Conservation (phyloP, 1,139 yeast genomes). For the Saccharomycopsis hybrid region DNA sequence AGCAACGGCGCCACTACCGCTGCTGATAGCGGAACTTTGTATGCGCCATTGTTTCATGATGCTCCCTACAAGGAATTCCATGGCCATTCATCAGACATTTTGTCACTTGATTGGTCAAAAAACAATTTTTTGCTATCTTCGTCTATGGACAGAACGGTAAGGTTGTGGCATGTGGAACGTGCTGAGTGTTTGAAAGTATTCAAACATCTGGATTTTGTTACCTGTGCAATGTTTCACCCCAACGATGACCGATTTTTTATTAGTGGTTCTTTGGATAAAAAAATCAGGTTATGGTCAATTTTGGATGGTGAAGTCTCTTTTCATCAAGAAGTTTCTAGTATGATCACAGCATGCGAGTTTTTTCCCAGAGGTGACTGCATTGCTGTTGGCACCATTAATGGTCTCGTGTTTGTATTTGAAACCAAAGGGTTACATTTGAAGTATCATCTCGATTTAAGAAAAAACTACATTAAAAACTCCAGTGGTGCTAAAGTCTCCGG, state of each 20-base stretch:
- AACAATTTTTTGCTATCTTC: constrained; percentile 76
- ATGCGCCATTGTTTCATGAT: constrained; percentile 80
- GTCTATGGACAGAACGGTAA: constrained; percentile 80
- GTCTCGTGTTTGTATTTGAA: constrained; percentile 55
- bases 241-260: constrained; percentile 81
- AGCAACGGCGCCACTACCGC: too few species aligned
- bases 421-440: constrained; percentile 57
- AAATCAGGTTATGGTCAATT: constrained; percentile 75
- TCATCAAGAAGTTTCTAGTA: constrained; percentile 35
- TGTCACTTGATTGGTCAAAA: constrained; percentile 82
- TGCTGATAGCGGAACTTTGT: too few species aligned
- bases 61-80: constrained; percentile 52
- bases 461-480: constrained; percentile 31
- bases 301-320: constrained; percentile 60
- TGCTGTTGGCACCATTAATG: constrained; percentile 78
- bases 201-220: constrained; percentile 73
- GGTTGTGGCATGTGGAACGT: constrained; percentile 79
- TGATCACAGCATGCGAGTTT: constrained; percentile 65
- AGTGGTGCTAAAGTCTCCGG: constrained; percentile 48
- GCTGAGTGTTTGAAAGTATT: constrained; percentile 58
- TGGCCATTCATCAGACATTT: constrained; percentile 66
- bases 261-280: constrained; percentile 77
- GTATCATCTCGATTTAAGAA: constrained; percentile 49
- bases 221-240: constrained; percentile 78
- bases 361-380: constrained; percentile 64